A percentile compares a stretch with the other conserved stretches of the same genome.
These are phyloP conservation scores for Sporothrix brasiliensis DNA, from an alignment of 2,329 filamentous ascomycete genomes.

Conservation along the genomic window DNA sequence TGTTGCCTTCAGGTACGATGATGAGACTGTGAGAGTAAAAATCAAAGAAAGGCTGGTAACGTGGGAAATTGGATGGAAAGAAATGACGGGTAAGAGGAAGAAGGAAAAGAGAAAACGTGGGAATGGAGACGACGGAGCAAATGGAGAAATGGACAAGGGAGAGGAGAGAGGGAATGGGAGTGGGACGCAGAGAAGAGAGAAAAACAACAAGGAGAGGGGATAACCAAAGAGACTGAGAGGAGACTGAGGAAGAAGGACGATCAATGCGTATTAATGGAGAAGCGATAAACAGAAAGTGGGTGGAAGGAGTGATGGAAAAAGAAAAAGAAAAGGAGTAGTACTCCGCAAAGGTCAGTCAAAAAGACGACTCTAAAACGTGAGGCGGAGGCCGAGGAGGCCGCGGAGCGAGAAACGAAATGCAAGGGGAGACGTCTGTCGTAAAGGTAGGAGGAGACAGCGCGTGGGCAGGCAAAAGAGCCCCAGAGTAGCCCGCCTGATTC, in stretches of 20 bases:
- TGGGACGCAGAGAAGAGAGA: neutral
- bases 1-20: neutral
- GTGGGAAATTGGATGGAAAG: too few species aligned
- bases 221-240: neutral
- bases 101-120: neutral
- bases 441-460: neutral
- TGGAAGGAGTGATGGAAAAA: neutral
- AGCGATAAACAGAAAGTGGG: neutral
- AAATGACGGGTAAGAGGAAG: neutral
- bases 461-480: neutral
- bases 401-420: neutral
- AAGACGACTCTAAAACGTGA: neutral
- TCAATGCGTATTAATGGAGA: conserved; percentile 25
- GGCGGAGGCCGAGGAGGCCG: neutral
- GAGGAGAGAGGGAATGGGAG: neutral
- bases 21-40: neutral
- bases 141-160: neutral
- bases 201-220: neutral
- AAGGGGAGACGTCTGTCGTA: neutral
- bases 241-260: conserved; percentile 21
- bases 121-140: conserved; percentile 22
- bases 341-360: neutral
- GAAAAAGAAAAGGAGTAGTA: too few species aligned
- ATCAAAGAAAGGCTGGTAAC: neutral
- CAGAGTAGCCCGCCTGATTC: too few species aligned